Percentiles rank a stretch among this genome's conserved stretches.
These are phyloP conservation scores for Salix purpurea DNA, from an alignment of 345 rosid genomes.

Conservation along the genomic window DNA sequence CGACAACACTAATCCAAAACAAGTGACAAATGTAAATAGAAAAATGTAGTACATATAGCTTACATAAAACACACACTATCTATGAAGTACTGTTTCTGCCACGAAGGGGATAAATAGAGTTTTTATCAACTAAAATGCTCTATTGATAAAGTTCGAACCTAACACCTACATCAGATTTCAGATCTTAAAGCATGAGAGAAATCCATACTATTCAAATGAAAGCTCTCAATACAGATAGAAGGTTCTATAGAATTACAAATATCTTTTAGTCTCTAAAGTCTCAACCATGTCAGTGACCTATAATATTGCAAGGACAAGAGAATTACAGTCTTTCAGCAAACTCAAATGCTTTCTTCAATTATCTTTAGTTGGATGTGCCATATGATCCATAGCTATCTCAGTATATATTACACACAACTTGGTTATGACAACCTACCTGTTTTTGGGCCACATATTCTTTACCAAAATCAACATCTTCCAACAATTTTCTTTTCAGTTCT, in stretches of 20 bases:
- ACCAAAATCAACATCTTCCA: constrained; percentile 79
- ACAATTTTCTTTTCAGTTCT: constrained; percentile 59
- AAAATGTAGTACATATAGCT: not conserved
- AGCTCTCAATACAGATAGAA: not conserved
- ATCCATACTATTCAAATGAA: not conserved
- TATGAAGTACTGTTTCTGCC: no score
- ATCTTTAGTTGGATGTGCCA: not conserved
- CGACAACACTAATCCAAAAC: not conserved
- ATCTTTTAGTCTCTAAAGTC: not conserved
- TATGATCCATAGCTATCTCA: not conserved
- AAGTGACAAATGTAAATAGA: not conserved
- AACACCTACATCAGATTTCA: no score
- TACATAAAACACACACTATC: no score
- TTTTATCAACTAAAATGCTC: no score
- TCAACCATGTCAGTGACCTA: constrained; percentile 7
- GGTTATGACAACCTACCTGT: constrained; percentile 50
- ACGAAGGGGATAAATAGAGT: no score
- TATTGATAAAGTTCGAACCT: no score
- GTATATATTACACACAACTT: not conserved
- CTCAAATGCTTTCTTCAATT: not conserved
- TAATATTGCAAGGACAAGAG: not conserved
- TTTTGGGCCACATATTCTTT: constrained; percentile 63
- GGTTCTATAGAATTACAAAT: not conserved
- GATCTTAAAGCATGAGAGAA: no score
- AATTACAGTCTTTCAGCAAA: not conserved